Base-by-base conservation (phyloP, 75 land plant genomes). In the Cupressus sempervirens region DNA sequence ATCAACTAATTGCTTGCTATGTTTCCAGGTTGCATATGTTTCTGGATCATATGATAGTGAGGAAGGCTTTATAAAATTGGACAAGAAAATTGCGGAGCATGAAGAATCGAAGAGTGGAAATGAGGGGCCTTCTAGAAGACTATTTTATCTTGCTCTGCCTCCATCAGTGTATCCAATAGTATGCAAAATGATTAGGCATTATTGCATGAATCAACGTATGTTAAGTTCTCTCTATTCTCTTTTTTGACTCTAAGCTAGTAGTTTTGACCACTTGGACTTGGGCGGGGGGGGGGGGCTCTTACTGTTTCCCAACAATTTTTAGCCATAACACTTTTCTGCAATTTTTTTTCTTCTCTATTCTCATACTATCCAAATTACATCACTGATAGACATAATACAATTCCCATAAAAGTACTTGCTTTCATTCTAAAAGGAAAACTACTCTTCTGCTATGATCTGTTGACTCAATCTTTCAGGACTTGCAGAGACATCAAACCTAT, bases 111-210 rank as follows among this genome's bases (percentile, higher is more conserved):
- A 80, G 65, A 89, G 90, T 46, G 89, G 93, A 80, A 45, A 84
- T 12, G 92, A 92, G 80, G 90, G 93, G 82, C 81, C 91, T 38
- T 91, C 96, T 43, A 86, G 98, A 23, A 91, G 99, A 52, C 92
- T 97, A 80, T 96, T 97, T 86, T 97, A 97, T 86, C 90, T 97
- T 82, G 99, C 99, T 84, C 91, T 97, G 43, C 99, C 99, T 81
- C 99, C 99, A 82, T 97, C 99, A 80, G 95, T 96, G 29, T 97
- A 97, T 89, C 99, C 96, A 62, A 86, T 90, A 85, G 99, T 94
- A 73, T 94, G 92, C 91, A 89, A 84, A 86, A 94, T 94, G 99
- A 93, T 97, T 56, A 91, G 88, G 75, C 73, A 87, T 23, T 86
- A 84, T 65, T 96, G 98, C 92, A 97, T 94, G 96, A 97, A 96